Evolutionary conservation across 805 yeast species (phyloP), one percentile per base, ranked within the genome.

Genomic region (Wickerhamomyces alni): DNA sequence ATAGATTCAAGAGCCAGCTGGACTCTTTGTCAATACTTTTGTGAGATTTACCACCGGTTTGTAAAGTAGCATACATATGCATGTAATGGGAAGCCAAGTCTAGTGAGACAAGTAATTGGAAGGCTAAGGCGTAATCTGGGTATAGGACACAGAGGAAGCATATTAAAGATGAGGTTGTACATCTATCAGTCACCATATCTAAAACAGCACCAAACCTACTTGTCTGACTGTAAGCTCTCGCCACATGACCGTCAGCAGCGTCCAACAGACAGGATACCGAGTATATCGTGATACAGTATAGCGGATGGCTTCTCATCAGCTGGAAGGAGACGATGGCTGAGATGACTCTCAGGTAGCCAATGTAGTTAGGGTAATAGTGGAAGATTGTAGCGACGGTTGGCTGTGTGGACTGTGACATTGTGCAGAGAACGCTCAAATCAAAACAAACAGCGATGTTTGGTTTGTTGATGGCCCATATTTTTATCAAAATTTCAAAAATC

Each of bases 131-230:
- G 63, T 70, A 83, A 25, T 62, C 52, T 8, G 97, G 97, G 56
- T 86, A 91, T 35, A 84, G 67, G 28, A 85, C 80, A 49, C 93
- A 77, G 42, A 93, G 69, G 61, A 75, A 93, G 60, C 95, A 88
- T 50, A 93, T 80, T 54, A 93, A 72, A n/a, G 96, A 83, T 12
- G 95, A 77, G 0, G 99, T 93, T 12, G 99, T 89, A 59, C 97
- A 93, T 57, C 99, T 74, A 61, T 93, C 99, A 16, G 99, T 91
- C 25, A 93, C 97, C 99, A 93, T 93, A 63, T 93, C 99, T 52
- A 93, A 73, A 17, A 94, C 95, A 16, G 99, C 98, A 28, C 99
- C 99, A 50, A 87, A 87, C 50, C 77, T 75, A 25, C 97, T 86
- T 13, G 95, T 82, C 62, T 93, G 99, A 59, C 85, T 77, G 59